Conservation (phyloP, 371 early-diverging fungal species). For the Haplosporangium sp. region DNA sequence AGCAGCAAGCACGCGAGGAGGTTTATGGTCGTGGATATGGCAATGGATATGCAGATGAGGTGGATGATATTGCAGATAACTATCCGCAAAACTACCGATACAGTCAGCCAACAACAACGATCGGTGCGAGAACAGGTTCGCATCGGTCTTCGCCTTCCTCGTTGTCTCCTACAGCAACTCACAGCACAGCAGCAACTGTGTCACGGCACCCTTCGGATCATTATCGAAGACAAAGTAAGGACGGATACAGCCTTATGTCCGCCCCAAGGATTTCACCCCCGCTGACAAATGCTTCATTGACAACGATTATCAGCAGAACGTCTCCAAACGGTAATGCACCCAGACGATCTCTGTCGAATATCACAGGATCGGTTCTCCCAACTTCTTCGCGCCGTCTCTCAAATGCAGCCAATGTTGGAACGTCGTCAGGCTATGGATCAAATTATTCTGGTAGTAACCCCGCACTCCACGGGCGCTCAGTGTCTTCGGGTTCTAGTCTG, state of each 20-base stretch:
- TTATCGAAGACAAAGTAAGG: slow-evolving; percentile 26
- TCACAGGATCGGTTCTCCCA: slow-evolving; percentile 9
- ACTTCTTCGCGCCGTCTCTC: slow-evolving; percentile 18
- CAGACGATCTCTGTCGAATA: slow-evolving; percentile 21
- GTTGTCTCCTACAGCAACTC: slow-evolving; percentile 8
- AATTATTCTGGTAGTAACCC: not conserved
- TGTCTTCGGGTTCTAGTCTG: slow-evolving; percentile 19
- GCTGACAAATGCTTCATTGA: not conserved
- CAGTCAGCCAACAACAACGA: not conserved
- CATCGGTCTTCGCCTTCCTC: not conserved
- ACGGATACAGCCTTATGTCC: slow-evolving; percentile 27
- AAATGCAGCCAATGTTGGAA: slow-evolving; percentile 5
- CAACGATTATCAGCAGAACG: not conserved
- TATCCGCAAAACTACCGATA: not conserved
- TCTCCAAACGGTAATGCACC: slow-evolving; percentile 1
- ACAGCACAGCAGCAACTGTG: not conserved
- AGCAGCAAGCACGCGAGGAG: slow-evolving; percentile 34
- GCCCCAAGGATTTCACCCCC: slow-evolving; percentile 34
- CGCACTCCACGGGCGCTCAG: slow-evolving; percentile 21
- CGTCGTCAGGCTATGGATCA: slow-evolving; percentile 8
- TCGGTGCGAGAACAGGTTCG: not conserved
- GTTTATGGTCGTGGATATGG: slow-evolving; percentile 29
- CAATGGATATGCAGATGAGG: slow-evolving; percentile 16
- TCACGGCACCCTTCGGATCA: slow-evolving; percentile 18
- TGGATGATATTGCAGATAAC: not conserved